Base-by-base conservation (phyloP, 495 filamentous ascomycete genomes). In the Penicillium bovifimosum region DNA sequence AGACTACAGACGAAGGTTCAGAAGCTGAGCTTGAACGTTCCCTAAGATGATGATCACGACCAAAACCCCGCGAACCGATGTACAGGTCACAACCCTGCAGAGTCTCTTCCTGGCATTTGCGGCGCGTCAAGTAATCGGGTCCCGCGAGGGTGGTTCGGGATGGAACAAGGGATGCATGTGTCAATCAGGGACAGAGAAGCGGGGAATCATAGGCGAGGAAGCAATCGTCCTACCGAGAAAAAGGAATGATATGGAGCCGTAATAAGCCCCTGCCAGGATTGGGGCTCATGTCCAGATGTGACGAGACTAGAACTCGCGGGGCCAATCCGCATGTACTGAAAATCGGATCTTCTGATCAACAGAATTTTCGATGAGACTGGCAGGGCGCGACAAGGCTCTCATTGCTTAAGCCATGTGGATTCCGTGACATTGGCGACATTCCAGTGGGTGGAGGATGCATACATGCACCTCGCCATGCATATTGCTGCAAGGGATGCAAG, bases 401-500 rank as follows among this genome's bases (percentile, higher is more conserved):
- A 45, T 42, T 38, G 47, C 47, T 5, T 29, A 29, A 16, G 10
- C 49, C 53, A 54, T 51, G 47, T 48, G 54, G 58, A 45, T 39
- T 38, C 20, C 13, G 6, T 41, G 39, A 16, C 28, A 49, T 16
- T 42, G 38, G 42, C 28, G 29, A 50, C 56, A 61, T 61, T 58
- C 51, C 54, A 45, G 49, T 17, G 44, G 3, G 45, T 32, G 41
- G 41, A 14, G 26, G 29, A 16, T 34, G 47, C 48, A 45, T 36
- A 35, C 53, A 58, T 47, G 54, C 52, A 47, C 20, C 42, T 39
- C 32, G 34, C 60, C 54, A 60, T 63, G 60, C 44, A 34, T 2
- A 18, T n/a, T 29, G 9, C 35, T 42, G 57, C 54, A 63, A 60
- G 60, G 60, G 53, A n/a, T n/a, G n/a, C n/a, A n/a, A n/a, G n/a